Conservation (phyloP, 2,329 filamentous ascomycete species). For the Aspergillus terreus region DNA sequence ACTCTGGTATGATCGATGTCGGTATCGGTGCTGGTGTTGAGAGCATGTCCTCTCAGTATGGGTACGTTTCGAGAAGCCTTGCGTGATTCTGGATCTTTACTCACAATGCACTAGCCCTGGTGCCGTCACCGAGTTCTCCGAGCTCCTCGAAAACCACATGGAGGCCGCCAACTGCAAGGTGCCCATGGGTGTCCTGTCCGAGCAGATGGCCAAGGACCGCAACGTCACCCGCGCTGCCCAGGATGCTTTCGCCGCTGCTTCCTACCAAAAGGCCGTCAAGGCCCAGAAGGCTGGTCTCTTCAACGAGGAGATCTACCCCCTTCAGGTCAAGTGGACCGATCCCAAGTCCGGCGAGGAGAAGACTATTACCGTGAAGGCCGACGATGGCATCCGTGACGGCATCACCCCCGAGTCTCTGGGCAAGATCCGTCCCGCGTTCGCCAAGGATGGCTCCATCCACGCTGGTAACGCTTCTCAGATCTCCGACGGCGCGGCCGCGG, state of each 20-base stretch:
- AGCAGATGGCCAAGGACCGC: constrained; percentile 89
- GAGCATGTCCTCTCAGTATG: constrained; percentile 92
- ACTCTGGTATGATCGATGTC: constrained; percentile 87
- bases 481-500: constrained; percentile 90
- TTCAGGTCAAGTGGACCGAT: constrained; percentile 84
- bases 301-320: constrained; percentile 81
- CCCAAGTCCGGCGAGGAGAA: constrained; percentile 84
- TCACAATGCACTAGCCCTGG: constrained; percentile 56
- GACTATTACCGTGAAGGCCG: constrained; percentile 75
- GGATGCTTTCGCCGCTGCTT: constrained; percentile 89
- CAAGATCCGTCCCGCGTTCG: constrained; percentile 88
- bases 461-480: constrained; percentile 95
- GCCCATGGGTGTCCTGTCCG: constrained; percentile 89
- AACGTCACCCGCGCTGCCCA: constrained; percentile 68
- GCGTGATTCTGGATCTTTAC: background rate
- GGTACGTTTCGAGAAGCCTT: constrained; percentile 50
- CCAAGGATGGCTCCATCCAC: constrained; percentile 89
- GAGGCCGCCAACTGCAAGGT: constrained; percentile 96
- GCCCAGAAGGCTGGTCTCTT: constrained; percentile 90
- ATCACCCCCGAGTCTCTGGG: constrained; percentile 83
- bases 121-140: constrained; percentile 90
- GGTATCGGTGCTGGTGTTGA: constrained; percentile 93
- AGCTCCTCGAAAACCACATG: constrained; percentile 74
- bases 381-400: constrained; percentile 81
- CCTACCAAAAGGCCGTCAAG: constrained; percentile 83